These are phyloP conservation scores for Ceratocystis destructans DNA, from an alignment of 2,329 filamentous ascomycete genomes.

Conservation along the genomic window DNA sequence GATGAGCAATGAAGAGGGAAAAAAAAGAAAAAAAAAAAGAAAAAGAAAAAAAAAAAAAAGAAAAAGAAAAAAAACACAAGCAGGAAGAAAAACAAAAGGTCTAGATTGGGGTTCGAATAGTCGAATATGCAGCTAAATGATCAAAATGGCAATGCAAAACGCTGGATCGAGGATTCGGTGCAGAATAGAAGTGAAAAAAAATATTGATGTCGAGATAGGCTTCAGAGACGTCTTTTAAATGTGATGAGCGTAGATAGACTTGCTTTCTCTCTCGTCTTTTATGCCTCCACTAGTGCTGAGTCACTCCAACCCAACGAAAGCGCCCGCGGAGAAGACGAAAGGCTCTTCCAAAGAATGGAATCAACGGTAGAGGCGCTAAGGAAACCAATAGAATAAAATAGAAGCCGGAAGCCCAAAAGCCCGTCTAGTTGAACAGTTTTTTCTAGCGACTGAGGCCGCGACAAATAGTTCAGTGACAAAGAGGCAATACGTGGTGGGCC, in stretches of 20 bases:
- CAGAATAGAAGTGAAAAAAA: neutral
- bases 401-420: neutral
- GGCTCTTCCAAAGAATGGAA: neutral
- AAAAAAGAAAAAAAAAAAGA: neutral
- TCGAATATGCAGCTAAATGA: conserved; percentile 1
- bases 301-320: neutral
- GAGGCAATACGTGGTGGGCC: neutral
- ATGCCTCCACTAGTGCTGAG: neutral
- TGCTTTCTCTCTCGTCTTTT: neutral
- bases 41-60: neutral
- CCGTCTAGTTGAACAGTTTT: neutral
- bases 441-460: neutral
- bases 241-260: neutral
- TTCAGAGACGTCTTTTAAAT: neutral
- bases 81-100: neutral
- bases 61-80: neutral
- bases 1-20: neutral
- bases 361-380: too few relatives aligned
- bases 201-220: neutral
- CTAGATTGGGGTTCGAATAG: conserved; percentile 3
- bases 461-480: neutral
- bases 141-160: neutral
- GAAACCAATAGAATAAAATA: neutral
- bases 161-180: neutral
- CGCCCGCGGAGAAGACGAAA: neutral